Percentiles rank a stretch among this genome's conserved stretches.
phyloP scores from a whole-genome alignment of 2,329 filamentous ascomycete species.

The Cladosporium sphaerospermum region DNA sequence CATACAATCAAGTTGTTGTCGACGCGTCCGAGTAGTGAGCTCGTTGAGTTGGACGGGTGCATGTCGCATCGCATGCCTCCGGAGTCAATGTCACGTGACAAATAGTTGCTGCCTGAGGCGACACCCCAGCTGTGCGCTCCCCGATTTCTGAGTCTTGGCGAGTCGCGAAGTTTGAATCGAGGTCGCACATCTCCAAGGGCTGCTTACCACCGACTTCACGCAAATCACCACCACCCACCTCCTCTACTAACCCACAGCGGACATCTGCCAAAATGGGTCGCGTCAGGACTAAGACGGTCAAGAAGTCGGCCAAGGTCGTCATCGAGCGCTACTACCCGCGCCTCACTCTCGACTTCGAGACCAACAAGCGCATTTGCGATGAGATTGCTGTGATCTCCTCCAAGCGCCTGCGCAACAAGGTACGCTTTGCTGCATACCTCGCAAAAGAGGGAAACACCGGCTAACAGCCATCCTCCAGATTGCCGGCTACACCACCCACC shows the following conservation, averaged over 20 bases:
- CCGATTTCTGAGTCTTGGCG: not conserved
- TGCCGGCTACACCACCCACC: conserved; percentile 93
- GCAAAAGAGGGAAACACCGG: not conserved
- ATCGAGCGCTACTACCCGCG: conserved; percentile 95
- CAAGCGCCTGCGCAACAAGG: conserved; percentile 99
- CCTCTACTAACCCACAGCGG: conserved; percentile 6
- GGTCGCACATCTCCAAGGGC: not conserved
- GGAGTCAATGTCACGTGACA: too few relatives aligned
- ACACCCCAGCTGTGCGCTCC: too few relatives aligned
- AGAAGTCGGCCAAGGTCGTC: conserved; percentile 96
- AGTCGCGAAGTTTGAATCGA: not conserved
- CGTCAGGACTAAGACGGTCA: conserved; percentile 60
- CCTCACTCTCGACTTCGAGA: conserved; percentile 99
- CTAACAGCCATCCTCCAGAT: conserved; percentile 51
- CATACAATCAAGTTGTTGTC: too few relatives aligned
- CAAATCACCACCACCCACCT: conserved; percentile 5
- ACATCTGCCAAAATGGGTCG: conserved; percentile 47
- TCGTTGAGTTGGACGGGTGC: too few relatives aligned
- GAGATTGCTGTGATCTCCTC: conserved; percentile 99
- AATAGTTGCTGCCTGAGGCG: too few relatives aligned
- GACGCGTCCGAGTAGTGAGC: too few relatives aligned
- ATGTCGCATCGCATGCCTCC: too few relatives aligned
- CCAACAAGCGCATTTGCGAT: conserved; percentile 99
- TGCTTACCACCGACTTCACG: conserved; percentile 1
- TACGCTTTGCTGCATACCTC: conserved; percentile 33